phyloP scores from a whole-genome alignment of 208 protist species.

The Porcisia hertigi region DNA sequence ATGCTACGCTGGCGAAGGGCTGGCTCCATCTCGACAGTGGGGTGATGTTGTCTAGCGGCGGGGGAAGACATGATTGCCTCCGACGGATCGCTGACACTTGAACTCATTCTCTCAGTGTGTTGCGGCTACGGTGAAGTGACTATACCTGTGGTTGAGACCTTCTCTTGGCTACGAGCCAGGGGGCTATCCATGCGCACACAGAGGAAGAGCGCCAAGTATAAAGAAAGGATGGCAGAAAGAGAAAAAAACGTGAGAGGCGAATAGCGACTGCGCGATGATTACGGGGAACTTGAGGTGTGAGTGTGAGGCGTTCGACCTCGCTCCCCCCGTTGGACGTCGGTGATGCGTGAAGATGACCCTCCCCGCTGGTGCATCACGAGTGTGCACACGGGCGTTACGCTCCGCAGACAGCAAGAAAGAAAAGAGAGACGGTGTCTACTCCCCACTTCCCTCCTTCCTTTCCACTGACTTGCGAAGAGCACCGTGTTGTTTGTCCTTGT shows the following conservation, averaged over 20 bases:
- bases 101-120: neutral
- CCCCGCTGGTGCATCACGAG: neutral
- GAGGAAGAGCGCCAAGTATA: neutral
- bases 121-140: neutral
- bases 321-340: neutral
- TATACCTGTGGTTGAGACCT: neutral
- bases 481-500: neutral
- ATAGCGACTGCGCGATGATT: neutral
- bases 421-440: neutral
- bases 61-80: neutral
- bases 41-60: neutral
- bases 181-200: neutral
- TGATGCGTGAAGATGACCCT: neutral
- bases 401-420: neutral
- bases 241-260: too few relatives aligned
- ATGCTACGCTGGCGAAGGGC: constrained; percentile 27
- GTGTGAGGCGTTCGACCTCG: neutral
- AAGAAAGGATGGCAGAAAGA: neutral
- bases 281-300: neutral
- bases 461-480: neutral
- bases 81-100: neutral
- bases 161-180: neutral
- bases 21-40: constrained; percentile 20
- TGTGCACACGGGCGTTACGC: neutral
- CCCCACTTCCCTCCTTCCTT: neutral